Conservation (phyloP, 305 asterid genomes). For the Plantago coronopus region DNA sequence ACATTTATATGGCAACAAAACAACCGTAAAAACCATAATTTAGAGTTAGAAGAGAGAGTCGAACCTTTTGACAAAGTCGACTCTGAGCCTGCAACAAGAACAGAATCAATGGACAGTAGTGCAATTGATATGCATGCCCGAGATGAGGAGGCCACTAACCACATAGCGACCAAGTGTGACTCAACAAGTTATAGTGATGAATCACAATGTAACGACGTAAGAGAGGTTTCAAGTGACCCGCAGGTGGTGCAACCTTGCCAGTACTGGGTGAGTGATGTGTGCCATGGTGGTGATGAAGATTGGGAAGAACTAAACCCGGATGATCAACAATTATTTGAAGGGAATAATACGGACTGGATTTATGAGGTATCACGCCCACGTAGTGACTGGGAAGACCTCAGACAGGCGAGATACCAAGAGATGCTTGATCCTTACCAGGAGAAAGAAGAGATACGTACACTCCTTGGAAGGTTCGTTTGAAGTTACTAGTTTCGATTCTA, state of each 20-base stretch:
- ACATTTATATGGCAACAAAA: slow-evolving; percentile 26
- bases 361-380: slow-evolving; percentile 82
- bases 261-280: slow-evolving; percentile 46
- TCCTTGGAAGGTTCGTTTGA: slow-evolving; percentile 58
- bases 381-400: slow-evolving; percentile 82
- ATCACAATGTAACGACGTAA: slow-evolving; percentile 27
- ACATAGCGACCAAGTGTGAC: neutral
- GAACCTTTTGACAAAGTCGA: neutral
- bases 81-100: neutral
- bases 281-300: slow-evolving; percentile 35
- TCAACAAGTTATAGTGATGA: neutral
- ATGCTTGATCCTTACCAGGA: slow-evolving; percentile 79
- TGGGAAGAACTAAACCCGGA: slow-evolving; percentile 57
- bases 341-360: slow-evolving; percentile 55
- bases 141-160: neutral
- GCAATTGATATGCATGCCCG: slow-evolving; percentile 16
- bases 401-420: slow-evolving; percentile 85
- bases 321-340: slow-evolving; percentile 30
- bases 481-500: too few species aligned
- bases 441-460: slow-evolving; percentile 62
- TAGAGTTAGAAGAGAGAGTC: slow-evolving; percentile 19
- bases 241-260: slow-evolving; percentile 33
- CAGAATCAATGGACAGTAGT: slow-evolving; percentile 13
- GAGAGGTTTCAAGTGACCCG: slow-evolving; percentile 26
- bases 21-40: slow-evolving; percentile 21